Evolutionary conservation across 768 basidiomycete species (phyloP).

Genomic region (Termitomyces sp.): DNA sequence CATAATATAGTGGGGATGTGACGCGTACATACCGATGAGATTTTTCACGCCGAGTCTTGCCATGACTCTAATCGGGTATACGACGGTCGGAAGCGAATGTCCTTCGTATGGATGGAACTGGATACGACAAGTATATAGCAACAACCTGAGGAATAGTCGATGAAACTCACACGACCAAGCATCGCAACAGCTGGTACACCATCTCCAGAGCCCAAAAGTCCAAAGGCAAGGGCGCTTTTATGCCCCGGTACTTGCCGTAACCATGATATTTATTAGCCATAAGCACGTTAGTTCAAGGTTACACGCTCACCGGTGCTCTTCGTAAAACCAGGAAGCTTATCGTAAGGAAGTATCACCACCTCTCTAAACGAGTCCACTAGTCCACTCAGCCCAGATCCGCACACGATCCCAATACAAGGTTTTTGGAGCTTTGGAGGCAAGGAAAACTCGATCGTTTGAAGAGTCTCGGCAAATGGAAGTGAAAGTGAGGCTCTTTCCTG

Average conservation of each 20-base stretch:
- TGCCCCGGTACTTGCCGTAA: constrained; percentile 65
- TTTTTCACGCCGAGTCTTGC: constrained; percentile 69
- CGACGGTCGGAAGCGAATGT: constrained; percentile 58
- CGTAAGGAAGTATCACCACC: constrained; percentile 57
- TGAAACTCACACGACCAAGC: constrained; percentile 70
- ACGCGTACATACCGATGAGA: constrained; percentile 56
- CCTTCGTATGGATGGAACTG: constrained; percentile 90
- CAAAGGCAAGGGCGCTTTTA: constrained; percentile 76
- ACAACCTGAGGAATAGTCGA: too few relatives aligned
- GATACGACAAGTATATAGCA: not conserved
- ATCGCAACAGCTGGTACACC: constrained; percentile 84
- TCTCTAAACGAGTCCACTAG: constrained; percentile 58
- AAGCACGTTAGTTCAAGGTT: not conserved
- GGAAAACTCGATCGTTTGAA: constrained; percentile 24
- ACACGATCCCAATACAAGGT: constrained; percentile 78
- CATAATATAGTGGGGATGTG: not conserved
- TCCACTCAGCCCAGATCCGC: constrained; percentile 80
- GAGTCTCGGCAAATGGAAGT: constrained; percentile 19
- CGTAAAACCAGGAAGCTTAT: constrained; percentile 64
- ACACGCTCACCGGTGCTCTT: constrained; percentile 66
- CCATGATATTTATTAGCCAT: not conserved
- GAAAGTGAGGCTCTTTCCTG: not conserved
- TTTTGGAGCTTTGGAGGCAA: constrained; percentile 29
- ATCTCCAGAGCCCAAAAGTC: constrained; percentile 54
- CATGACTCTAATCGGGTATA: constrained; percentile 78